Percentiles rank a stretch among this genome's conserved stretches.
phyloP scores from a whole-genome alignment of 306 rosid species.

The Cicer bijugum region DNA sequence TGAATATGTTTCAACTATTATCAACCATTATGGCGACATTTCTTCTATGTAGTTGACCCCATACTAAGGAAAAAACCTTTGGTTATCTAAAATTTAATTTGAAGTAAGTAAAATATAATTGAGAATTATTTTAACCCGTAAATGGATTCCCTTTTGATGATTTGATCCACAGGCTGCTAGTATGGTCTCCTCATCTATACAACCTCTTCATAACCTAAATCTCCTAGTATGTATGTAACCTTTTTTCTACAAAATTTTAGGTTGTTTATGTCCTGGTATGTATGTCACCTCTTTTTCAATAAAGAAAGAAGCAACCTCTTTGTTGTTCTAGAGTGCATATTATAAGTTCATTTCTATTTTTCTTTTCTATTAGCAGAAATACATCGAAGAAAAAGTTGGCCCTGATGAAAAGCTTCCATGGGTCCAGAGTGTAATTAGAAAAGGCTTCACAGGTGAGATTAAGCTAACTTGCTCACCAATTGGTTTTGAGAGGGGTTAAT shows the following conservation, averaged over 20 bases:
- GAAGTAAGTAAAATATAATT: too few species aligned
- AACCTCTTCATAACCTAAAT: constrained; percentile 68
- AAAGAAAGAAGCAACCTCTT: not conserved
- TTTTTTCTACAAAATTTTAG: not conserved
- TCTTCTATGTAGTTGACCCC: too few species aligned
- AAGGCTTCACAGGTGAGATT: too few species aligned
- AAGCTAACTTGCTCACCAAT: too few species aligned
- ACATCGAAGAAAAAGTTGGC: too few species aligned
- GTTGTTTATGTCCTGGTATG: not conserved
- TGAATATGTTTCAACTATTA: too few species aligned
- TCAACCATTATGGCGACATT: too few species aligned
- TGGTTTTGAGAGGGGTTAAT: too few species aligned
- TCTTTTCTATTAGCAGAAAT: constrained; percentile 55
- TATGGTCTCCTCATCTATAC: constrained; percentile 75
- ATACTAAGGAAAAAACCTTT: too few species aligned
- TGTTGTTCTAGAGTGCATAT: constrained; percentile 27
- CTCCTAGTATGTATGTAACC: constrained; percentile 53
- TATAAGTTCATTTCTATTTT: not conserved
- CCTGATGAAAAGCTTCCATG: too few species aligned
- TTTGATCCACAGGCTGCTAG: constrained; percentile 58
- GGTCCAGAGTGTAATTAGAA: too few species aligned
- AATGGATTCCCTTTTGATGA: constrained; percentile 25
- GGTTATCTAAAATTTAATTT: too few species aligned
- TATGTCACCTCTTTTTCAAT: not conserved
- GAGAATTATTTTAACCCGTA: not conserved